These are phyloP conservation scores for Lyophyllum decastes DNA, from an alignment of 768 basidiomycete genomes.

Conservation along the genomic window DNA sequence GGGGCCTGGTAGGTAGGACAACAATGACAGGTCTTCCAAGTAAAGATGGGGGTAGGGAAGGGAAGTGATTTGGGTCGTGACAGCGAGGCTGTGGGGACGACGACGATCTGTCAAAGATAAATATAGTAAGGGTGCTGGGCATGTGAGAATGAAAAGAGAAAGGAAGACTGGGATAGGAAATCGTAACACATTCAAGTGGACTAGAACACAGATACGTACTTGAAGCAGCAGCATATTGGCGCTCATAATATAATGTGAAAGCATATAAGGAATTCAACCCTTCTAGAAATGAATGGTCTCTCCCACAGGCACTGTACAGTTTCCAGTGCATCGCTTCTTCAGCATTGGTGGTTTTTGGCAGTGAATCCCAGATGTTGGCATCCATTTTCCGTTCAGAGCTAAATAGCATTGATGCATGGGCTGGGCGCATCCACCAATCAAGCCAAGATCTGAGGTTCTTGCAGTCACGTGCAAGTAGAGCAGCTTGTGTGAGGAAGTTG, in stretches of 20 bases:
- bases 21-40: too few relatives aligned
- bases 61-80: too few relatives aligned
- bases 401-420: constrained; percentile 31
- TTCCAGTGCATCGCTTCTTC: constrained; percentile 35
- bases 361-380: constrained; percentile 27
- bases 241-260: constrained; percentile 22
- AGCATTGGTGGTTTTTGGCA: constrained; percentile 31
- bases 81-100: too few relatives aligned
- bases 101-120: too few relatives aligned
- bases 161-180: too few relatives aligned
- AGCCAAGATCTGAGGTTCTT: constrained; percentile 27
- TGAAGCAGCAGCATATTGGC: constrained; percentile 4
- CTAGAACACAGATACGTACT: neutral
- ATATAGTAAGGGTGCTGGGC: too few relatives aligned
- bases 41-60: too few relatives aligned
- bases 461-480: constrained; percentile 19
- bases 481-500: constrained; percentile 8
- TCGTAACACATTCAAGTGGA: neutral
- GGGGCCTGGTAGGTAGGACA: too few relatives aligned
- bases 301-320: constrained; percentile 28
- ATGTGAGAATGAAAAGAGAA: too few relatives aligned
- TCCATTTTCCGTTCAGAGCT: constrained; percentile 28
- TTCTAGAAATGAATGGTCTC: constrained; percentile 5
- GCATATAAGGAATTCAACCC: neutral
- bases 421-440: constrained; percentile 31